Base-by-base conservation (phyloP, 768 basidiomycete genomes). In the Podaxis sp. region DNA sequence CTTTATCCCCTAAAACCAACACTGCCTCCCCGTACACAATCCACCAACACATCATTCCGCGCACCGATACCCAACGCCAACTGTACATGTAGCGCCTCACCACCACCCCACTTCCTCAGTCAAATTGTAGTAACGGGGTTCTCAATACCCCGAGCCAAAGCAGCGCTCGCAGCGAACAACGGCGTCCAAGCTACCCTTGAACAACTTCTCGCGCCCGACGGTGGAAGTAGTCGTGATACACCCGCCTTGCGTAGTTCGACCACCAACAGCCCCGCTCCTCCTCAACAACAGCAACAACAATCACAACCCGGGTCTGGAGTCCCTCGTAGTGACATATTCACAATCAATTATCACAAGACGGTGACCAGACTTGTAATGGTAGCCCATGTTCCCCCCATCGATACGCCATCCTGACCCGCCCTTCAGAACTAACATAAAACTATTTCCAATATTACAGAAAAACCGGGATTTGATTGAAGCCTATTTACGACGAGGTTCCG, bases 41-140 rank as follows among this genome's bases (percentile, higher is more conserved):
- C 48, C 13, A 33, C 30, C 30, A 33, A 33, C 30, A 7, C 65
- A 44, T 54, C 71, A 53, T 30, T 61, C n/a, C 48, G 66, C 46
- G 26, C 62, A 20, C 26, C 63, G 30, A 1, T 33, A 2, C 10
- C 30, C 30, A 33, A 33, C 17, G 37, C 51, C 13, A 44, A 49
- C 20, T 64, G 77, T 40, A 33, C 30, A 33, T 33, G 30, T 33
- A 63, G 71, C 24, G 48, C 74, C n/a, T 78, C 79, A 0, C 79
- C 77, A 15, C 96, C 96, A 1, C 96, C 96, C 0, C 96, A 98
- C 70, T 80, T 98, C 58, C 76, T 95, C 1, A 95, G 96, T 0
- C 91, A 94, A 71, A 84, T 98, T 33, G 90, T 97, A 33, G 94
- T 96, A 75, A 97, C 98, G 95, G 96, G 96, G 3, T 98, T 97